Conservation (phyloP, 2,329 filamentous ascomycete species). For the Westerdykella ornata region DNA sequence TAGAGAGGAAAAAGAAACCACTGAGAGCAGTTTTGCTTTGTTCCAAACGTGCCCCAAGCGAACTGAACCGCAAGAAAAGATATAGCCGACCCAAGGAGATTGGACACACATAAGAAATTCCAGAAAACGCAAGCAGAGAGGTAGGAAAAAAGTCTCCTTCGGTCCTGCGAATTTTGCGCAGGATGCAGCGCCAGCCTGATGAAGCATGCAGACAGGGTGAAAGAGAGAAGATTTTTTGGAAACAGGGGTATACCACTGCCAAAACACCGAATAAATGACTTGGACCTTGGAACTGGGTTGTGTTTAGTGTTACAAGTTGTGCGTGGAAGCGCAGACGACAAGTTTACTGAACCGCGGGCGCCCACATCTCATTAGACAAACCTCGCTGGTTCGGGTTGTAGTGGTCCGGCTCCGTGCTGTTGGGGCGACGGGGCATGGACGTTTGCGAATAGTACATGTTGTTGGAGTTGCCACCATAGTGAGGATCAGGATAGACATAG, state of each 20-base stretch:
- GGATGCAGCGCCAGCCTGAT: conserved; percentile 16
- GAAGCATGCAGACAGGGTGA: conserved; percentile 19
- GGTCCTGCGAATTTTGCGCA: conserved; percentile 5
- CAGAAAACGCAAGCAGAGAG: not conserved
- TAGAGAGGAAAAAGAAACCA: conserved; percentile 19
- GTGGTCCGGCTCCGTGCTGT: conserved; percentile 61
- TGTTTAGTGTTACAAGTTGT: conserved; percentile 29
- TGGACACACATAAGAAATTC: no score
- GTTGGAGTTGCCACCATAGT: conserved; percentile 53
- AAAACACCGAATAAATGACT: conserved; percentile 30
- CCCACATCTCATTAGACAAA: conserved; percentile 38
- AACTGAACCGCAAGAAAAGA: not conserved
- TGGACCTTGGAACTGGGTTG: conserved; percentile 19
- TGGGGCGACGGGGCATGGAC: conserved; percentile 62
- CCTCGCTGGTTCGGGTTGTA: conserved; percentile 40
- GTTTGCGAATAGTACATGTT: conserved; percentile 65
- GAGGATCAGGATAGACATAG: conserved; percentile 75
- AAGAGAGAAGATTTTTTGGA: conserved; percentile 29
- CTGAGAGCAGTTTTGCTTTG: not conserved
- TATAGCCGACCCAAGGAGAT: not conserved
- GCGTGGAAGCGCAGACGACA: conserved; percentile 5
- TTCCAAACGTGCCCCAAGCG: no score
- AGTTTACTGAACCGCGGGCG: conserved; percentile 38
- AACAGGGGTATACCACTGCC: conserved; percentile 39
- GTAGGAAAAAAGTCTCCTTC: not conserved